These are phyloP conservation scores for Claviceps pazoutovae DNA, from an alignment of 2,329 filamentous ascomycete species.

Conservation along the genomic window DNA sequence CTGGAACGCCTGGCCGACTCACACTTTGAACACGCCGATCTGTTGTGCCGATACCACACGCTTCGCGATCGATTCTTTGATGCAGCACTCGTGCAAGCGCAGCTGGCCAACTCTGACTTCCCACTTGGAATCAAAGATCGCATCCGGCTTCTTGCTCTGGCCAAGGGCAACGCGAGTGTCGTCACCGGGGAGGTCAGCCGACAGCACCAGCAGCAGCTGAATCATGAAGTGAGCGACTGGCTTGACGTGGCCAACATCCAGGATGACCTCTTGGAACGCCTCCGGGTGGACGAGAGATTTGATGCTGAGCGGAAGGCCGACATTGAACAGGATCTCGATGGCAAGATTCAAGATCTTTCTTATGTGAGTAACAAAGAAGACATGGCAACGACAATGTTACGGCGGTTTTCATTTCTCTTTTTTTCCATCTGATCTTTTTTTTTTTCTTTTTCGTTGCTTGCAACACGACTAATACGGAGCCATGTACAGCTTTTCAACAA, in stretches of 20 bases:
- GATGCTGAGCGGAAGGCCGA: constrained; percentile 45
- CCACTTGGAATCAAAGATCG: constrained; percentile 65
- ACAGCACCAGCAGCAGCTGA: constrained; percentile 69
- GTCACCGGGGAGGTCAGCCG: constrained; percentile 62
- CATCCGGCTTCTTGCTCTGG: constrained; percentile 78
- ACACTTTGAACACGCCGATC: constrained; percentile 67
- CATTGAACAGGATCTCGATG: constrained; percentile 56
- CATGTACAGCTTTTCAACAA: constrained; percentile 65
- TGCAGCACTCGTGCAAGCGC: constrained; percentile 73
- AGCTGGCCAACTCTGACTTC: constrained; percentile 75
- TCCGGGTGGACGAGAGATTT: constrained; percentile 61
- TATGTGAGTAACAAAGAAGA: constrained; percentile 43
- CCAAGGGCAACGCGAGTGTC: constrained; percentile 84
- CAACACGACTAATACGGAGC: constrained; percentile 6
- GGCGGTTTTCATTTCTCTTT: not conserved
- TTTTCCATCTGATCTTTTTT: not conserved
- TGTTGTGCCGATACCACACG: constrained; percentile 86
- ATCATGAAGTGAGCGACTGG: constrained; percentile 72
- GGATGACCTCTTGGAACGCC: constrained; percentile 70
- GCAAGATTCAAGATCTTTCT: constrained; percentile 62
- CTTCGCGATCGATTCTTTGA: constrained; percentile 73
- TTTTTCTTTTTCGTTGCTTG: not conserved
- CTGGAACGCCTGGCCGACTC: constrained; percentile 61
- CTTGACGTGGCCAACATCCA: constrained; percentile 92
- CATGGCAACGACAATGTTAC: not conserved